A percentile compares a stretch with the other conserved stretches of the same genome.
These are phyloP conservation scores for Pseudogymnoascus sp. DNA, from an alignment of 2,329 filamentous ascomycete genomes.

Conservation along the genomic window DNA sequence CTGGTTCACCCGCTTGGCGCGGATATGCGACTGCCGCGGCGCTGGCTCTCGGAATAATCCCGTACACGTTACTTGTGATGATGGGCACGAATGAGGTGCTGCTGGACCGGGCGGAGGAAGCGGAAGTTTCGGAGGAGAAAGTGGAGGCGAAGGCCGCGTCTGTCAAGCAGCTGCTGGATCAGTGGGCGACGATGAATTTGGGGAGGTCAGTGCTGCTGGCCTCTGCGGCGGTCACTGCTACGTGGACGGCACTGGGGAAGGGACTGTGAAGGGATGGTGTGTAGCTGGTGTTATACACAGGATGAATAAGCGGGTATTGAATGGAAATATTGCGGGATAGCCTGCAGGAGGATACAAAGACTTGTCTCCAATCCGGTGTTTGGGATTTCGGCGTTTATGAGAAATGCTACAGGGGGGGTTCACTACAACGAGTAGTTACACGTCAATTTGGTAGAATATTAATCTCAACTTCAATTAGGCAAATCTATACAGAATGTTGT, in stretches of 20 bases:
- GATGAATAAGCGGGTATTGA: not conserved
- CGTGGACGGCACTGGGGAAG: conserved; percentile 22
- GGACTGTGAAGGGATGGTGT: not conserved
- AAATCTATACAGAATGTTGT: not conserved
- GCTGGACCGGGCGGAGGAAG: conserved; percentile 34
- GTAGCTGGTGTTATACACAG: not conserved
- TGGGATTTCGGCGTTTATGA: not conserved
- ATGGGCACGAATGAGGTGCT: conserved; percentile 40
- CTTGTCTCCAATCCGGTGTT: not conserved
- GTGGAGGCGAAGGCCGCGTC: conserved; percentile 34
- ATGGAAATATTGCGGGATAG: not conserved
- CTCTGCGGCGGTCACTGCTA: conserved; percentile 24
- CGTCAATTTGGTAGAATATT: not conserved
- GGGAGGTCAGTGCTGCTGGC: conserved; percentile 30
- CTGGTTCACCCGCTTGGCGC: conserved; percentile 25
- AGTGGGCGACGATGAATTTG: conserved; percentile 47
- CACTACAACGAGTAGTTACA: no score
- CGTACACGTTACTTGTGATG: conserved; percentile 44
- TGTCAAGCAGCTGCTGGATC: conserved; percentile 44
- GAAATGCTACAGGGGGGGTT: no score
- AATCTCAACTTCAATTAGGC: not conserved
- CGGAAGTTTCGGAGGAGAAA: conserved; percentile 21
- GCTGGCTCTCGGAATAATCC: conserved; percentile 38
- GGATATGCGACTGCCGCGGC: conserved; percentile 38
- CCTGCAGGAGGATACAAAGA: not conserved